A percentile compares a stretch with the other conserved stretches of the same genome.
Conservation (phyloP, 1,139 yeast species). For the Ashbya aceris region DNA sequence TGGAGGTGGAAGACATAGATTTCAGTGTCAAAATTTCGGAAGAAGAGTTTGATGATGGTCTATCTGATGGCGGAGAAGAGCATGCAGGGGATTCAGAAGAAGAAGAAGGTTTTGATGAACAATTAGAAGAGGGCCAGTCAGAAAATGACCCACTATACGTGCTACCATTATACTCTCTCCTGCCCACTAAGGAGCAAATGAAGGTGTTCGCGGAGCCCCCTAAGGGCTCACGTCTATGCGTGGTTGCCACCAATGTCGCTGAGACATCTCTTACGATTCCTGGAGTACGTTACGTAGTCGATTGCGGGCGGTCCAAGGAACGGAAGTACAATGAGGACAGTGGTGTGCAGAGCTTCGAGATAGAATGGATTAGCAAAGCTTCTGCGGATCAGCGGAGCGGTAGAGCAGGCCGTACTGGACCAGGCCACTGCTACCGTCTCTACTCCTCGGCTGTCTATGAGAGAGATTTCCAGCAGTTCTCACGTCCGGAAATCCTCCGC, state of each 20-base stretch:
- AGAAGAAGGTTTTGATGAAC: slow-evolving; percentile 90
- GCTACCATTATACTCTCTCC: slow-evolving; percentile 79
- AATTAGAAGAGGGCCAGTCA: slow-evolving; percentile 64
- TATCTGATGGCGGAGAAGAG: slow-evolving; percentile 22
- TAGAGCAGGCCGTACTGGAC: slow-evolving; percentile 99
- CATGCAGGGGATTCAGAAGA: slow-evolving; percentile 34
- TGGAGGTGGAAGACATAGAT: slow-evolving; percentile 85
- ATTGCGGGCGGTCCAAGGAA: slow-evolving; percentile 90
- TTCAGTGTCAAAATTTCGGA: slow-evolving; percentile 49
- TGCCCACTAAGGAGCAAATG: slow-evolving; percentile 93
- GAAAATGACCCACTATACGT: slow-evolving; percentile 79
- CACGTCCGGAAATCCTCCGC: slow-evolving; percentile 81
- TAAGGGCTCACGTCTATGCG: slow-evolving; percentile 73
- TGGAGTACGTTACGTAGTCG: slow-evolving; percentile 89
- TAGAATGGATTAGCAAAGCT: slow-evolving; percentile 92
- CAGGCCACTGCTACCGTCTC: slow-evolving; percentile 92
- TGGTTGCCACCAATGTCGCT: slow-evolving; percentile 95
- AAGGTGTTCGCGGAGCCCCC: slow-evolving; percentile 86
- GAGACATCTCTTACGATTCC: slow-evolving; percentile 97
- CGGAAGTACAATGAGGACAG: slow-evolving; percentile 72
- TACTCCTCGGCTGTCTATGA: slow-evolving; percentile 95
- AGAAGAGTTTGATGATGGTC: slow-evolving; percentile 23
- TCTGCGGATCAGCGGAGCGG: slow-evolving; percentile 94
- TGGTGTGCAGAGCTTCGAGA: slow-evolving; percentile 87
- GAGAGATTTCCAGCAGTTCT: slow-evolving; percentile 70